These are phyloP conservation scores for Calendula officinalis DNA, from an alignment of 129 eudicot species.

Conservation along the genomic window DNA sequence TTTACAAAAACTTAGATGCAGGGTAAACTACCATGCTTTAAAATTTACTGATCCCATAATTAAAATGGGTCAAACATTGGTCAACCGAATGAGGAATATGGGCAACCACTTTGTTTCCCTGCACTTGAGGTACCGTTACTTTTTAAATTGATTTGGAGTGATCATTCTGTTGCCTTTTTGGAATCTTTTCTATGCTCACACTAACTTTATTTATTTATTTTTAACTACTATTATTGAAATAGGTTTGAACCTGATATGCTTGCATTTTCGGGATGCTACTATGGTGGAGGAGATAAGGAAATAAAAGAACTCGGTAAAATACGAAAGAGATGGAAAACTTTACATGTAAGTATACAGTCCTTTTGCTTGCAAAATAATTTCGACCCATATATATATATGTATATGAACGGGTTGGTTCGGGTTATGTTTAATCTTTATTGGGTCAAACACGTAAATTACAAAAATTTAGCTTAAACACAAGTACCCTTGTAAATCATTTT, in stretches of 20 bases:
- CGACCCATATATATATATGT: not conserved
- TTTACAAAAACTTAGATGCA: conserved; percentile 81
- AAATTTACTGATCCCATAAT: conserved; percentile 66
- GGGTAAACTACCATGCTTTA: conserved; percentile 83
- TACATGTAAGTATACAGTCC: conserved; percentile 54
- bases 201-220: not conserved
- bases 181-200: not conserved
- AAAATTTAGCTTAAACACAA: too few species aligned
- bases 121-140: conserved; percentile 56
- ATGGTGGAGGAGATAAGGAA: conserved; percentile 92
- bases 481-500: not conserved
- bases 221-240: not conserved
- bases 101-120: conserved; percentile 70
- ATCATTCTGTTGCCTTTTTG: not conserved
- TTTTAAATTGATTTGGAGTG: too few species aligned
- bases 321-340: conserved; percentile 83
- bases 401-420: not conserved
- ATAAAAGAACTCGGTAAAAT: conserved; percentile 63
- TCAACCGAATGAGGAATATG: conserved; percentile 62
- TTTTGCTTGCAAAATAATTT: conserved; percentile 2
- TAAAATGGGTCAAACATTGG: conserved; percentile 73
- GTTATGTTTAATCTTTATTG: not conserved
- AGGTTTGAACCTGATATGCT: conserved; percentile 98
- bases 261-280: conserved; percentile 94
- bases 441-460: conserved; percentile 2